Evolutionary conservation across 306 rosid species (phyloP).

Genomic region (Acacia acuminata): DNA sequence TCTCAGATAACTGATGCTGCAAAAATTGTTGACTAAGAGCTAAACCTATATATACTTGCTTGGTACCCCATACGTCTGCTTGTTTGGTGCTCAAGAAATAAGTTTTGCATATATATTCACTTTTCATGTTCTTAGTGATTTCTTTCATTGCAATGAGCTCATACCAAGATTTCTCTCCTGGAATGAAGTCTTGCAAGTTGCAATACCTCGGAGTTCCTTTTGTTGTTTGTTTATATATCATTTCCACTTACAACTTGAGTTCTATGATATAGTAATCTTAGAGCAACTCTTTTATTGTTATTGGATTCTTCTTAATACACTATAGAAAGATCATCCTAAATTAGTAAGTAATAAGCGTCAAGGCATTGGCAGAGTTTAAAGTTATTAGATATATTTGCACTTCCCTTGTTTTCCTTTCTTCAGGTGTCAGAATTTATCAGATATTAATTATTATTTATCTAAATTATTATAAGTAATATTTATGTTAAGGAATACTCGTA

Average conservation of each 20-base stretch:
- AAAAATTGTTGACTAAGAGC: neutral
- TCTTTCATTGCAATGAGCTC: neutral
- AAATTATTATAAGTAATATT: no score
- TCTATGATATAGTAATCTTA: neutral
- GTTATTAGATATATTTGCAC: neutral
- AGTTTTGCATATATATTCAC: no score
- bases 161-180: neutral
- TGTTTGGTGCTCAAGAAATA: no score
- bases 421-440: neutral
- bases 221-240: neutral
- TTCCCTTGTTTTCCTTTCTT: neutral
- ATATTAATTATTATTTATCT: no score
- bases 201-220: neutral
- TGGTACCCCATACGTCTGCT: no score
- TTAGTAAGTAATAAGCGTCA: no score
- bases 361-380: neutral
- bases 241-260: neutral
- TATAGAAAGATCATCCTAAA: neutral
- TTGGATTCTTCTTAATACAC: neutral
- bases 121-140: neutral
- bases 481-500: no score
- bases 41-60: neutral
- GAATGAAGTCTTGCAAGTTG: neutral
- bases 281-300: neutral
- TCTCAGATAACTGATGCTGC: neutral